Base-by-base conservation (phyloP, 495 filamentous ascomycete species). In the Glonium stellatum region DNA sequence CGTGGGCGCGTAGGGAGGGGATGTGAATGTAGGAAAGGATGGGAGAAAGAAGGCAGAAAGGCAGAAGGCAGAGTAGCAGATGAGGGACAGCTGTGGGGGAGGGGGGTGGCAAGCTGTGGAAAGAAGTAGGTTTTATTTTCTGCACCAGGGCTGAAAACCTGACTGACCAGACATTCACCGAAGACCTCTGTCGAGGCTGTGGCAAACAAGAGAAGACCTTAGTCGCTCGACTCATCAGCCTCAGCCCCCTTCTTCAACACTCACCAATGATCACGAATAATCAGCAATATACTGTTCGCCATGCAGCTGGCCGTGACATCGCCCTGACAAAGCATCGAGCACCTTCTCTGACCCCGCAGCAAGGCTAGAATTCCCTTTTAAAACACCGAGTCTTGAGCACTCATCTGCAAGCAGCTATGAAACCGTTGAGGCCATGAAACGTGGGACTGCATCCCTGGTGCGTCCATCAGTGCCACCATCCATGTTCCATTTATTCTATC, bases 331-430 rank as follows among this genome's bases (percentile, higher is more conserved):
- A 48, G 44, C 44, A 48, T 19, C 44, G 44, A 48, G 44, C 6
- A 50, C 48, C 48, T 23, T 13, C 25, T 21, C 11, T 5, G 19
- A 23, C 25, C 18, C 48, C 23, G 18, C 39, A 44, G 39, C 39
- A 44, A 44, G 31, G 21, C 48, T 51, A 23, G 21, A 22, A 1
- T 22, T n/a, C 44, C 6, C 21, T n/a, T n/a, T n/a, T 25, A 23
- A 51, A 23, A 23, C 21, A 15, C 25, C 18, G 23, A 15, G 48
- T 15, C 48, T 23, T 9, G 25, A 51, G 48, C 21, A 31, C 19
- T 6, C 19, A 3, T 27, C 64, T 63, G 59, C 55, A 48, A 66
- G 55, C 58, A 35, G 55, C 57, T 42, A 58, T 59, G 59, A 66
- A 37, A 59, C 59, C 37, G 34, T 49, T 27, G 36, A 34, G 13